Base-by-base conservation (phyloP, 495 filamentous ascomycete species). In the Bathelium albidoporum region DNA sequence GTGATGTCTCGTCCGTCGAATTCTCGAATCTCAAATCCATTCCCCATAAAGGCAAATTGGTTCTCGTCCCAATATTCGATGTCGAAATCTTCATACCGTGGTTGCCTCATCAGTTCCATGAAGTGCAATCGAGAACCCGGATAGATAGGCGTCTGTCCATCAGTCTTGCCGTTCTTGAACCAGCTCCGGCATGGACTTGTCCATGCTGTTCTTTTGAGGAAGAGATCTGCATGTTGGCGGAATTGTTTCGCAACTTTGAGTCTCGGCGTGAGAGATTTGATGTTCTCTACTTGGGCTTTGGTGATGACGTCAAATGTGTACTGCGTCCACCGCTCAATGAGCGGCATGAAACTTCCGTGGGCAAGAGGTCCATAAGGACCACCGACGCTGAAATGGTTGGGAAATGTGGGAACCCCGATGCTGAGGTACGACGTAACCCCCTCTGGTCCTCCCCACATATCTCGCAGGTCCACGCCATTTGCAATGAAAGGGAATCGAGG, bases 51-150 rank as follows among this genome's bases (percentile, higher is more conserved):
- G 1, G 68, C 63, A 68, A 76, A 80, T 26, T 70, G 39, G 64
- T 77, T 77, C 28, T 66, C 65, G 55, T 70, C 70, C 67, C 68
- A 71, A 60, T 74, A 77, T 62, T 70, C 69, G 11, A 78, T 74
- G 24, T 76, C 71, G 63, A 69, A 79, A 60, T 79, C 77, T 61
- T 79, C 77, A 66, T 72, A 75, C 58, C 74, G 58, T 32, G 73
- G 71, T 26, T 61, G 26, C 58, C 66, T 63, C 73, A 80, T 59
- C 58, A 77, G 62, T 64, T 77, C 71, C 55, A 80, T 68, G 64
- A 76, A 79, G 62, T 75, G 71, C 26, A 78, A 66, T 11, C 78
- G 67, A 7, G 62, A 68, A 4, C 78, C 78, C 7, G 78, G 77
- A 64, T 74, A 78, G 28, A 80, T 69, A 1, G 73, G 72, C 32